phyloP scores from a whole-genome alignment of 1,139 yeast genomes.

The Candida neerlandica region DNA sequence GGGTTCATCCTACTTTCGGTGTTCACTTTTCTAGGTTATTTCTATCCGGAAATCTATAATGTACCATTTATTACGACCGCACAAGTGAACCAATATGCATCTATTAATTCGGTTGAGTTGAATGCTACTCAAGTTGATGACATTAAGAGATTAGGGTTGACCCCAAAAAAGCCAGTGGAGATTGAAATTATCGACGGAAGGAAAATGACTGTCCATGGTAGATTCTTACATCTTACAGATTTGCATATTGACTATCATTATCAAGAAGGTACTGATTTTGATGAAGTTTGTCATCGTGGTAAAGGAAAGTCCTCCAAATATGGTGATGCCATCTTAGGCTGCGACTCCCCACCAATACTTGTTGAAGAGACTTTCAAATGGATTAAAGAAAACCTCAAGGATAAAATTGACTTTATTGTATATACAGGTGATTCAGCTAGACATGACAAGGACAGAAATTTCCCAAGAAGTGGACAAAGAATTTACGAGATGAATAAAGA shows the following conservation, averaged over 20 bases:
- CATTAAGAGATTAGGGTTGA: conserved; percentile 24
- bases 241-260: conserved; percentile 84
- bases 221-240: conserved; percentile 84
- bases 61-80: neutral
- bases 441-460: conserved; percentile 76
- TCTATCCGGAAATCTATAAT: neutral
- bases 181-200: conserved; percentile 28
- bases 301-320: conserved; percentile 59
- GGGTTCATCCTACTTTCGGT: neutral
- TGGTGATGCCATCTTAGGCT: conserved; percentile 76
- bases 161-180: conserved; percentile 34
- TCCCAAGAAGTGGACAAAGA: conserved; percentile 70
- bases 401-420: conserved; percentile 78
- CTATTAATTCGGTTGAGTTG: conserved; percentile 12
- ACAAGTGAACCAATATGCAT: conserved; percentile 3
- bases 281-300: conserved; percentile 61
- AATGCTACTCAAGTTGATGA: conserved; percentile 13
- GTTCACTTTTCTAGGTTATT: neutral
- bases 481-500: conserved; percentile 70
- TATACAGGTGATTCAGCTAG: conserved; percentile 93
- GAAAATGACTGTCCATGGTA: conserved; percentile 53
- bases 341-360: conserved; percentile 66
- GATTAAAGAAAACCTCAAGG: conserved; percentile 63
- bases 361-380: conserved; percentile 68
- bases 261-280: conserved; percentile 51